Evolutionary conservation across 75 land plant species (phyloP).

Genomic region (Selaginella tamariscina): DNA sequence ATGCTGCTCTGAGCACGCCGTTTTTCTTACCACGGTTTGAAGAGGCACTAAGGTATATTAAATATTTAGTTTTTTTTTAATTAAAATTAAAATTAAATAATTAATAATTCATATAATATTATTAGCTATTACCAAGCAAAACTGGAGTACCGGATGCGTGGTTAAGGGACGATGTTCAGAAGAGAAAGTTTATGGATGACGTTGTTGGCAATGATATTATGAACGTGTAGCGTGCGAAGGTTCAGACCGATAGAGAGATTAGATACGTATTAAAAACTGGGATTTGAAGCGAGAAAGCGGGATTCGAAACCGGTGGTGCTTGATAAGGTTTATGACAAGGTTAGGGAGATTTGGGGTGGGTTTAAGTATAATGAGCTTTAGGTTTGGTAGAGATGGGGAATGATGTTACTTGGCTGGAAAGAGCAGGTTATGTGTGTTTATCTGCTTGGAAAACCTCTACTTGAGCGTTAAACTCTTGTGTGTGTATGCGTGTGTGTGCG

Average conservation of each 20-base stretch:
- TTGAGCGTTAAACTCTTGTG: background rate
- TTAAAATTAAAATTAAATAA: no score
- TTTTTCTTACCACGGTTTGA: slow-evolving; percentile 33
- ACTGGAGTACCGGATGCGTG: slow-evolving; percentile 32
- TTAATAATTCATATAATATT: no score
- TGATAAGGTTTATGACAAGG: slow-evolving; percentile 15
- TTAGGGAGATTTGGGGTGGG: slow-evolving; percentile 14
- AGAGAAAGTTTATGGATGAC: slow-evolving; percentile 14
- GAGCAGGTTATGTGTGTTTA: background rate
- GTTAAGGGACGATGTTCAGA: slow-evolving; percentile 23
- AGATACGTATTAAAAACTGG: slow-evolving; percentile 36
- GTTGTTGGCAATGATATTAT: slow-evolving; percentile 21
- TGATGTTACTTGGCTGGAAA: slow-evolving; percentile 24
- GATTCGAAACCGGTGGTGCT: slow-evolving; percentile 31
- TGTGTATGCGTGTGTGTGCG: no score
- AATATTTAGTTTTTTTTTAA: no score
- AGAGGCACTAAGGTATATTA: slow-evolving; percentile 36
- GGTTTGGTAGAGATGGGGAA: slow-evolving; percentile 26
- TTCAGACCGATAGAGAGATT: slow-evolving; percentile 31
- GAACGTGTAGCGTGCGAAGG: slow-evolving; percentile 44
- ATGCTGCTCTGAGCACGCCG: slow-evolving; percentile 31
- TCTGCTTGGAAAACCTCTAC: background rate
- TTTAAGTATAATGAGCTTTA: slow-evolving; percentile 26
- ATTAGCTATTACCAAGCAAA: slow-evolving; percentile 27
- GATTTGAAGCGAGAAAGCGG: slow-evolving; percentile 27